These are phyloP conservation scores for Iris macrosiphon DNA, from an alignment of 106 monocot species.

Conservation along the genomic window DNA sequence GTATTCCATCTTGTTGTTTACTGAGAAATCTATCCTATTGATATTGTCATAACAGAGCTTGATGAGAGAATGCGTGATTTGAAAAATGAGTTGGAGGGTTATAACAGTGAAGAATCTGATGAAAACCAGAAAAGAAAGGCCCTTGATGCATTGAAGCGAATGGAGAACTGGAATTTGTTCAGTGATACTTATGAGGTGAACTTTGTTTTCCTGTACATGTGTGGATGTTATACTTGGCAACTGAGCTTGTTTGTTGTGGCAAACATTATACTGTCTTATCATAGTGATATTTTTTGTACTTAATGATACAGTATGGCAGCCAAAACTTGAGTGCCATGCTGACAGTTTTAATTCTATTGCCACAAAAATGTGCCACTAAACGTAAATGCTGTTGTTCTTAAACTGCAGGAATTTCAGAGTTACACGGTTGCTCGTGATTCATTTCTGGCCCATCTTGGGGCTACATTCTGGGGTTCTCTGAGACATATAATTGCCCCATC, in stretches of 20 bases:
- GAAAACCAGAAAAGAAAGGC: slow-evolving; percentile 81
- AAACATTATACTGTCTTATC: too few relatives aligned
- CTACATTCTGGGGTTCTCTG: slow-evolving; percentile 87
- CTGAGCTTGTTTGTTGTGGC: background rate
- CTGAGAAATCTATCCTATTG: background rate
- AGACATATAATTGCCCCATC: slow-evolving; percentile 90
- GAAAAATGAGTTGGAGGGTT: slow-evolving; percentile 82
- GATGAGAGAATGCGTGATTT: slow-evolving; percentile 95
- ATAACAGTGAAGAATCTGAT: slow-evolving; percentile 52
- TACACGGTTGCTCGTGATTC: slow-evolving; percentile 97
- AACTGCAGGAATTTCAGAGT: slow-evolving; percentile 60
- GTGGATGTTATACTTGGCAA: background rate
- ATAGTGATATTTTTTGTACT: too few relatives aligned
- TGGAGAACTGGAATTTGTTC: slow-evolving; percentile 98
- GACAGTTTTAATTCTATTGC: background rate
- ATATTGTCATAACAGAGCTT: slow-evolving; percentile 47
- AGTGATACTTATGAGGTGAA: slow-evolving; percentile 65
- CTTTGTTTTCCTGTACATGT: background rate
- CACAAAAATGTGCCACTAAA: background rate
- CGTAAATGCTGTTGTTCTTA: background rate
- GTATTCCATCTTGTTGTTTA: background rate
- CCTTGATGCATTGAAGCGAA: slow-evolving; percentile 72
- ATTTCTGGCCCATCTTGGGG: slow-evolving; percentile 91
- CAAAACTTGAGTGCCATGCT: too few relatives aligned
- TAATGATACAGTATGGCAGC: too few relatives aligned